Base-by-base conservation (phyloP, 2,329 filamentous ascomycete species). In the Hypoxylon sp. region DNA sequence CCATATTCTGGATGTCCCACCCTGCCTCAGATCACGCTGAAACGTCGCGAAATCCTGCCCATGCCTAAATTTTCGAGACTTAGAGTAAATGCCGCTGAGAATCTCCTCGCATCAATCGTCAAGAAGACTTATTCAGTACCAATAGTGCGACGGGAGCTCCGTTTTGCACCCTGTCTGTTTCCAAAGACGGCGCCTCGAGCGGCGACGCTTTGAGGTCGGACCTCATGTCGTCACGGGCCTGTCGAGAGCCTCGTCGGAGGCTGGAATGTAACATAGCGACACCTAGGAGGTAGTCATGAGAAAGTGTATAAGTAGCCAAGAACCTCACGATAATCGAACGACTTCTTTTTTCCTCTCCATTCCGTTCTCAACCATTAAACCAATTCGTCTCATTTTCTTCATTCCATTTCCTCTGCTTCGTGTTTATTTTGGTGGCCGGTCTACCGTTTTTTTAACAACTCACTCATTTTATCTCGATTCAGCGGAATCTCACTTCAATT, bases 341-440 rank as follows among this genome's bases (percentile, higher is more conserved):
- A 52, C 35, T 57, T 59, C 44, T 52, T 32, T 61, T 64, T 61
- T 51, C 42, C 63, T 70, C 58, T 66, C 57, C 66, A 75, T 74
- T 63, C 59, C 67, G 65, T 48, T 58, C 68, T 70, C 58, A 70
- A 55, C 42, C 67, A 64, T 67, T 47, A 61, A 57, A 62, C 50
- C 19, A 57, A 65, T 56, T 65, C 65, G 60, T 58, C 65, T 70
- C 62, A 55, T 64, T 70, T 68, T 67, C 61, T 62, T 65, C 70
- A 47, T 64, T 67, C 56, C 63, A 54, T 64, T 66, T 70, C 60
- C 59, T 67, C 47, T 57, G 32, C 42, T 70, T 65, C 64, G 55
- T 56, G 53, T 57, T 72, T 48, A 62, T 55, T 64, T 55, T 65
- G 71, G 73, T 75, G 73, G 72, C 72, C 71, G 73, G 72, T 57